These are phyloP conservation scores for Alternaria sp. DNA, from an alignment of 2,329 filamentous ascomycete species.

Conservation along the genomic window DNA sequence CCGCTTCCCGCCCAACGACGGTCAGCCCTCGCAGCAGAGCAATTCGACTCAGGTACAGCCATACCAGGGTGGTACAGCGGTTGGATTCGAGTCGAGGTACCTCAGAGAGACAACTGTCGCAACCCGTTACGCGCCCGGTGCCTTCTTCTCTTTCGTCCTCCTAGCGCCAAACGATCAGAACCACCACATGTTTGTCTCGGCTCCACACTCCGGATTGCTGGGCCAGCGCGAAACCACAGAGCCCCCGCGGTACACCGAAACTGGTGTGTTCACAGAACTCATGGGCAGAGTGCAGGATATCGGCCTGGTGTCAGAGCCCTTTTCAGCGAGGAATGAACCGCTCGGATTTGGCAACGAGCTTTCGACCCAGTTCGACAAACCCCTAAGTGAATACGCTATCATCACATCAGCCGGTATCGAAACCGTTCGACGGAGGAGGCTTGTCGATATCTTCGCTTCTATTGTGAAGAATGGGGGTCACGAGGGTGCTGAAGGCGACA, in stretches of 20 bases:
- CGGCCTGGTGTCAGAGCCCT: conserved; percentile 75
- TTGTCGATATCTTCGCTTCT: conserved; percentile 91
- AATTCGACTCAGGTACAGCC: conserved; percentile 38
- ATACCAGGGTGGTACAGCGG: conserved; percentile 33
- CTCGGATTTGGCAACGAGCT: conserved; percentile 93
- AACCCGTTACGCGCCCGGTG: conserved; percentile 78
- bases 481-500: conserved; percentile 80
- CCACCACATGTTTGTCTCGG: conserved; percentile 80
- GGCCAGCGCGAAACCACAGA: conserved; percentile 61
- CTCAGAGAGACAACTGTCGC: conserved; percentile 54
- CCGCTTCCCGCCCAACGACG: conserved; percentile 77
- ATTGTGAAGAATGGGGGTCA: conserved; percentile 76
- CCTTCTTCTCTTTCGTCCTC: conserved; percentile 84
- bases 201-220: conserved; percentile 87
- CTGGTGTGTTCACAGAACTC: conserved; percentile 79
- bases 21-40: conserved; percentile 23
- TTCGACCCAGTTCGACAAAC: conserved; percentile 90
- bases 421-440: conserved; percentile 78
- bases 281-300: conserved; percentile 78
- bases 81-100: conserved; percentile 36
- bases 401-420: conserved; percentile 92
- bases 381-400: conserved; percentile 83
- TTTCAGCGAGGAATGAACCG: conserved; percentile 64
- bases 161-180: conserved; percentile 64
- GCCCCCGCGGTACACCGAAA: conserved; percentile 73